Evolutionary conservation across 1,284 basidiomycete genomes (phyloP), one percentile per base, ranked within the genome.

Genomic region (Moesziomyces aphidis): DNA sequence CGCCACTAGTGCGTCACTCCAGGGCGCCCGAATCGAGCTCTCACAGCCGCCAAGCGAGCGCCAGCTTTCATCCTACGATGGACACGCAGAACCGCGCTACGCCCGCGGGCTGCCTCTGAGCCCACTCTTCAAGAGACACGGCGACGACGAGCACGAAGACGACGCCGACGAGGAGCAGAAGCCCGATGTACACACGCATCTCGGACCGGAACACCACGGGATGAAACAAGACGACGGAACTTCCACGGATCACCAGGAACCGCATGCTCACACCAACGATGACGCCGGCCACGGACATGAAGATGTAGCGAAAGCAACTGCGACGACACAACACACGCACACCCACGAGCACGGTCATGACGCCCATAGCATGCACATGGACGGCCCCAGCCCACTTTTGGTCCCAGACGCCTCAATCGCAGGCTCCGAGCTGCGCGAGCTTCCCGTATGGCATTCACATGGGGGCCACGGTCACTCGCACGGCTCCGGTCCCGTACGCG

Each of bases 401-500:
- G 43, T 65, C 34, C 61, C 61, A 1, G 55, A 58, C 11, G 55
- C 62, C 11, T 28, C 59, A 2, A 21, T 55, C 4, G 61, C 66
- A 19, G 57, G 59, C 22, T 17, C 50, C 23, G 55, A 61, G n/a
- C 51, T 66, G 42, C 52, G 58, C 28, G 26, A 43, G 6, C 56
- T 69, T 26, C 61, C 66, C 23, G 50, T 69, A 10, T 69, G 66
- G 61, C 55, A 62, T 36, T 21, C 46, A 21, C 61, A 74, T 31
- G 47, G 46, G n/a, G 57, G 71, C 13, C 65, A 72, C 48, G 56
- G 69, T 22, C 76, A 79, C 51, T 60, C 60, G 21, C 77, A 79
- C 24, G 72, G 62, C 19, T 69, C 64, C 17, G 67, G 60, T 36
- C 66, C 74, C 5, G 51, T 61, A 6, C 49, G 52, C 48, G 47